Evolutionary conservation across 495 filamentous ascomycete genomes (phyloP), one percentile per base, ranked within the genome.

Genomic region (Cercophora newfieldiana): DNA sequence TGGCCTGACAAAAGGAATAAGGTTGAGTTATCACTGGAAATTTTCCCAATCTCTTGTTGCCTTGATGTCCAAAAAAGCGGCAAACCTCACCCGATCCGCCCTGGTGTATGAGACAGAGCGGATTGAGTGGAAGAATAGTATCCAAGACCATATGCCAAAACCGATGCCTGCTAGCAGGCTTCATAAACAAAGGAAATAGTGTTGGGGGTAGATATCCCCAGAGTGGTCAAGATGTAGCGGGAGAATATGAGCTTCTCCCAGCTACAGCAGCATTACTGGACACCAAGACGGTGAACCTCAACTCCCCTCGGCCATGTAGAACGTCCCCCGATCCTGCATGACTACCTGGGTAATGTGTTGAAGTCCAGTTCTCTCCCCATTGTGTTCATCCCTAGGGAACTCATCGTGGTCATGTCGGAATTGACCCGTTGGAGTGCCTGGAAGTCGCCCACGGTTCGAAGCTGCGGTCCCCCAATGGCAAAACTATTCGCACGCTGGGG

Each of bases 371-470:
- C 73, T 10, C 59, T 63, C 7, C 68, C 71, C 70, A 78, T 69
- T 1, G 72, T 57, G 30, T 67, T 69, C 59, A 76, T 75, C 7
- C 77, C 74, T 2, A 82, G 50, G 8, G 76, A 33, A 49, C 72
- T 71, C 76, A 81, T 80, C 0, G 74, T 28, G 0, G 71, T 72
- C 50, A 73, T 76, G 54, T 81, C 80, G 0, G 79, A 73, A 59
- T 80, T 80, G 33, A 74, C 73, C 59, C 80, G 69, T 50, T 81
- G 79, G 7, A 83, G 61, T 1, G 80, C 77, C 10, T 83, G 80
- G 64, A 81, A 83, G 44, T 82, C 80, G 14, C 78, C 79, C 19
- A 83, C 78, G 0, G 80, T 81, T 59, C 79, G 79, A 61, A 80
- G 61, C 53, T 72, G 77, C n/a, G 76, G 74, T 16, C 68, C 37